These are phyloP conservation scores for Eudorina sp. DNA, from an alignment of 139 green algal species.

Conservation along the genomic window DNA sequence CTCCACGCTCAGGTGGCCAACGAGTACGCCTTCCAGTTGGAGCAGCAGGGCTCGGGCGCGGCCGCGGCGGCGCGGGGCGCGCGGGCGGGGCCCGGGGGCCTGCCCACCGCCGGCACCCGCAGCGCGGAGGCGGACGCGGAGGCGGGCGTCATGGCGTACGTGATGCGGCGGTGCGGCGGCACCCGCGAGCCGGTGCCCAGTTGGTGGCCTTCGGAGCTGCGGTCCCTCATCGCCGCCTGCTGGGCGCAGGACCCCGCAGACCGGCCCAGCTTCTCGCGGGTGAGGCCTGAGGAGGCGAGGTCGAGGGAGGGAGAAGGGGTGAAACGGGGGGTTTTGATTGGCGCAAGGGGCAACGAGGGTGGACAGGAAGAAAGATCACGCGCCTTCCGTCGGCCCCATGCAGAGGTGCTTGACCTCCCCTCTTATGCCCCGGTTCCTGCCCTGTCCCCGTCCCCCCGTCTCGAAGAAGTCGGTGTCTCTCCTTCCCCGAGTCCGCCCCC, in stretches of 20 bases:
- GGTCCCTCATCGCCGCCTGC: conserved; percentile 55
- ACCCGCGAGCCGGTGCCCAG: conserved; percentile 54
- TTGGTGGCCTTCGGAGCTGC: conserved; percentile 58
- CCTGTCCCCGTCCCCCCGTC: no score
- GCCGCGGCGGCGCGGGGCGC: background rate
- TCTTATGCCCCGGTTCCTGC: no score
- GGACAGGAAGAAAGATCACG: no score
- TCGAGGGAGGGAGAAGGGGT: no score
- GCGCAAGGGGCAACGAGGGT: no score
- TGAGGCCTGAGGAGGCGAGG: background rate
- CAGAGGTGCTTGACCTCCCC: no score
- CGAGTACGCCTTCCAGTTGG: conserved; percentile 10
- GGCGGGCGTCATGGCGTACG: conserved; percentile 41
- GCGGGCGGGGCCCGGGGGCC: background rate
- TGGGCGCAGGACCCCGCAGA: conserved; percentile 63
- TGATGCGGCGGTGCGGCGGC: conserved; percentile 14
- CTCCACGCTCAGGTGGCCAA: background rate
- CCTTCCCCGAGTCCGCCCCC: no score
- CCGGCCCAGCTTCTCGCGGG: conserved; percentile 52
- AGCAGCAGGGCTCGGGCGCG: conserved; percentile 3
- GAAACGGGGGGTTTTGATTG: no score
- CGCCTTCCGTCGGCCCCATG: no score
- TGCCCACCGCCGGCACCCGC: background rate
- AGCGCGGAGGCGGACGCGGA: conserved; percentile 15
- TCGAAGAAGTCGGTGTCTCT: no score